These are phyloP conservation scores for Russula ochroleuca DNA, from an alignment of 768 basidiomycete genomes.

Conservation along the genomic window DNA sequence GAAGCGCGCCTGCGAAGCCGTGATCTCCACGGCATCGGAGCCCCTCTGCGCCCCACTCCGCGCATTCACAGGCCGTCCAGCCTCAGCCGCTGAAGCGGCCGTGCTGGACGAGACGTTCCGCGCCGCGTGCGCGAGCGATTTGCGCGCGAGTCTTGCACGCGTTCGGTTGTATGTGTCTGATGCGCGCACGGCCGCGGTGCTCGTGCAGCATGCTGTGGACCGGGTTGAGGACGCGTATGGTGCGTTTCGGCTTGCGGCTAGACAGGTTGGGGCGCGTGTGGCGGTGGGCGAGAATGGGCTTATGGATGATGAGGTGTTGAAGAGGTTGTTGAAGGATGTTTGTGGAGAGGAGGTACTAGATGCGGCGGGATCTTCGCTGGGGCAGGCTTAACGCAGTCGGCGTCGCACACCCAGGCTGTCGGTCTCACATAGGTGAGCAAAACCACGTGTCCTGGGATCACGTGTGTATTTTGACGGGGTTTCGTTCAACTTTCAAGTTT, in stretches of 20 bases:
- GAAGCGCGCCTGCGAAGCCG: slow-evolving; percentile 77
- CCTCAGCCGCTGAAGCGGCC: slow-evolving; percentile 49
- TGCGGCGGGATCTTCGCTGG: not conserved
- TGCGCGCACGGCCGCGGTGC: slow-evolving; percentile 67
- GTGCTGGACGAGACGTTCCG: slow-evolving; percentile 53
- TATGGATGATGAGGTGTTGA: slow-evolving; percentile 38
- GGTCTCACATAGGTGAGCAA: no score
- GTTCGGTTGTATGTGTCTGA: slow-evolving; percentile 79
- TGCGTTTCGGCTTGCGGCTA: slow-evolving; percentile 60
- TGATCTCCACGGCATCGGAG: slow-evolving; percentile 62
- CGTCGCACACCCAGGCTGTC: not conserved
- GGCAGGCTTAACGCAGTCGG: not conserved
- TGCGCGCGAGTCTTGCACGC: slow-evolving; percentile 51
- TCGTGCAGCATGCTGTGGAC: slow-evolving; percentile 73
- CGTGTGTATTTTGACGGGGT: not conserved
- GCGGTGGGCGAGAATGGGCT: slow-evolving; percentile 32
- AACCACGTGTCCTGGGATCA: no score
- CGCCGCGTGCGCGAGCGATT: slow-evolving; percentile 49
- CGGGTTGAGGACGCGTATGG: slow-evolving; percentile 71
- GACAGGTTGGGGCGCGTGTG: slow-evolving; percentile 44
- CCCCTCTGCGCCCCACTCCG: slow-evolving; percentile 56
- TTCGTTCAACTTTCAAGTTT: not conserved
- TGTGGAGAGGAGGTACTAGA: slow-evolving; percentile 9
- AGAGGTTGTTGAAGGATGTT: slow-evolving; percentile 22
- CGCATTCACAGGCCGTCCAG: slow-evolving; percentile 57